Evolutionary conservation across 148 eudicot genomes (phyloP), one percentile per base, ranked within the genome.

Genomic region (Nyssa sinensis): DNA sequence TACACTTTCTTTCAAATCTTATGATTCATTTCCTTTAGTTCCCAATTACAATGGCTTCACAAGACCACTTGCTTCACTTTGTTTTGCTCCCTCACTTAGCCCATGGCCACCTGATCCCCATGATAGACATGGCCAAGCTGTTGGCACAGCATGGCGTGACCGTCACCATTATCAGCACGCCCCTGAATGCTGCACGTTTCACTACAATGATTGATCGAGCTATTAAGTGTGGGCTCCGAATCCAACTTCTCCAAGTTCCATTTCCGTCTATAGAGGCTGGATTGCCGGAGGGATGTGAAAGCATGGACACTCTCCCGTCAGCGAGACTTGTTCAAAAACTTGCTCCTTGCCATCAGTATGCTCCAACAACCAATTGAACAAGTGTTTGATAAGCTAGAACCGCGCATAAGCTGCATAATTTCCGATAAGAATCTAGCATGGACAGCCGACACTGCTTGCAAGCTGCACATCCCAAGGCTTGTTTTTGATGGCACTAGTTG

Each of bases 81-180:
- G 77, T 87, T 14, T 25, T 85, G 80, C 57, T 81, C 63, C 91
- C 91, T 3, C 66, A 82, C 12, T 49, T 85, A 80, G 84, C 86
- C 59, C 88, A 71, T 44, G 91, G 87, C 67, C 88, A 87, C 70
- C 79, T 85, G 74, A 87, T 83, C 24, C 90, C 90, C 25, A 80
- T 84, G 77, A 49, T 80, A 11, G 90, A 87, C 81, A 79, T 85
- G 49, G 81, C 85, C 32, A 78, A 64, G 62, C 64, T 84, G 21
- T 41, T 87, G 34, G 91, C 88, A 29, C 44, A 62, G 2, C 81
- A 78, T 0, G 80, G 77, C 27, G 29, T 73, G 1, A 60, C 49
- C 3, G 71, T 83, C 59, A 87, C 88, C 47, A 44, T 87, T 2
- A 53, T 85, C 65, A 87, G 87, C 13, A 85, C 88, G 0, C 83